phyloP scores from a whole-genome alignment of 805 yeast genomes.

The Clavispora santaluciae region DNA sequence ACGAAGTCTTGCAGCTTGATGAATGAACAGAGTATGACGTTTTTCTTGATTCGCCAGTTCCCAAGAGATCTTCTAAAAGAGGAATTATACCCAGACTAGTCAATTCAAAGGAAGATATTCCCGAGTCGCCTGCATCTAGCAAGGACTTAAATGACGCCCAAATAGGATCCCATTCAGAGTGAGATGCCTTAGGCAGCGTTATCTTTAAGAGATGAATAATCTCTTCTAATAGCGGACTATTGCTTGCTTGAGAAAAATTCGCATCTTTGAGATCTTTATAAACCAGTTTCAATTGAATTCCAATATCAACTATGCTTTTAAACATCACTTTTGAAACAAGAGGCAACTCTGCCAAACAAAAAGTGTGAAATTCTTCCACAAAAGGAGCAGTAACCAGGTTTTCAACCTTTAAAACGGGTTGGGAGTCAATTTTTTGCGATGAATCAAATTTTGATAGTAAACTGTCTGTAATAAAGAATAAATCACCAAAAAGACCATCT shows the following conservation, averaged over 20 bases:
- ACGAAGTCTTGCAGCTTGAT: not conserved
- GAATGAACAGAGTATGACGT: not conserved
- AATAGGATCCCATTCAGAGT: not conserved
- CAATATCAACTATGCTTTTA: not conserved
- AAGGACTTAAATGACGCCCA: not conserved
- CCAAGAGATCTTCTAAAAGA: not conserved
- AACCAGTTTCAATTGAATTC: not conserved
- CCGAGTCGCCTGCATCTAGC: conserved; percentile 6
- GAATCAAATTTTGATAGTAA: not conserved
- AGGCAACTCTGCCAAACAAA: no score
- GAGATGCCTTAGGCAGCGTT: conserved; percentile 32
- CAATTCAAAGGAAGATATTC: conserved; percentile 70
- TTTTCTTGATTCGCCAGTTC: not conserved
- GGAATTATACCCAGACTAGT: conserved; percentile 61
- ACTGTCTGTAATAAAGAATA: conserved; percentile 27
- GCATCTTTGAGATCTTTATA: not conserved
- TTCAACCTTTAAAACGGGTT: not conserved
- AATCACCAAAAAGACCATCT: conserved; percentile 67
- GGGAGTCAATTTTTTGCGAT: not conserved
- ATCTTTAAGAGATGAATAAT: not conserved
- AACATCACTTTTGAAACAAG: not conserved
- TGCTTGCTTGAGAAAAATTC: not conserved
- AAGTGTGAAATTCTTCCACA: no score
- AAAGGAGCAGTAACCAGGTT: not conserved
- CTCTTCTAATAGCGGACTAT: not conserved